Evolutionary conservation across 306 rosid species (phyloP), one percentile per base, ranked within the genome.

Genomic region (Corylus heterophylla): DNA sequence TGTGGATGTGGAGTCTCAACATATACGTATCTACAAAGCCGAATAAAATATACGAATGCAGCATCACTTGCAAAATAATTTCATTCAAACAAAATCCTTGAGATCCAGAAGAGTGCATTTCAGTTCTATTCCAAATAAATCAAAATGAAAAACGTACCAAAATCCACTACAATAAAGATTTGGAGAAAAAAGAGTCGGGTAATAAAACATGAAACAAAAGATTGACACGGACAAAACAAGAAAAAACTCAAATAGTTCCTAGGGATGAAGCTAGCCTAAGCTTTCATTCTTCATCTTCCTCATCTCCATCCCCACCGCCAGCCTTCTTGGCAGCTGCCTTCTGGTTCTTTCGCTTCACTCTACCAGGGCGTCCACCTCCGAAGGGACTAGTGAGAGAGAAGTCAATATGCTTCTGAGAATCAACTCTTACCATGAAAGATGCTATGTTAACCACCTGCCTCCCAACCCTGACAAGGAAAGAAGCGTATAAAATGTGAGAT

Each of bases 401-500:
- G 82, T 91, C 95, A 79, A 89, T 89, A 80, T 87, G 95, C 83
- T 91, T 91, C 84, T 91, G 91, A 0, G 95, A 85, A 78, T 91
- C 95, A 44, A 86, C 82, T 74, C 91, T 83, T 67, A 89, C 95
- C 89, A 89, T 84, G 88, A 89, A 89, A 0, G 95, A 90, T 69
- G 95, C 85, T 20, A 90, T 87, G 85, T 90, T 90, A 72, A 89
- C 95, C 44, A 89, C 92, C 80, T 91, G 93, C 75, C 96, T 86
- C 11, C 92, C 93, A 75, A 91, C 96, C 88, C 96, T 91, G 81
- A 37, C 6, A 61, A 49, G 12, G 52, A 54, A 6, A 71, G 22
- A 31, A 67, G 54, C 8, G 11, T 49, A 47, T 39, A 52, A 75
- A 39, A 39, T 17, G 13, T 39, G 27, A 37, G 72, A 67, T 44